Percentiles rank a stretch among this genome's conserved stretches.
phyloP scores from a whole-genome alignment of 768 basidiomycete species.

The Trametes punicea region DNA sequence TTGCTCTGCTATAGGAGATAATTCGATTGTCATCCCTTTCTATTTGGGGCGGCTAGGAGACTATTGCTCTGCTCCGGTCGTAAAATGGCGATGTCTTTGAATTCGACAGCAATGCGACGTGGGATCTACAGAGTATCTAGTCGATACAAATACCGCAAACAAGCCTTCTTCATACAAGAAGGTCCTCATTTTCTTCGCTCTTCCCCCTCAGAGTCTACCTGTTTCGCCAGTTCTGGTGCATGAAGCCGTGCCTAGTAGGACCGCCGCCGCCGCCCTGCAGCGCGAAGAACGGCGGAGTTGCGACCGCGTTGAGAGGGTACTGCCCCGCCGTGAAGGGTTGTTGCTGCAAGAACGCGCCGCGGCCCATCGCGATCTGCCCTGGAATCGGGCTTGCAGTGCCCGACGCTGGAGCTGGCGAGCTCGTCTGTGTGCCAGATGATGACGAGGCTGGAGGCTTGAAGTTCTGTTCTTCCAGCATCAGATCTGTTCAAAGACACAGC shows the following conservation, averaged over 20 bases:
- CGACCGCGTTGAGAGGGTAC: constrained; percentile 14
- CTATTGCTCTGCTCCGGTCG: not conserved
- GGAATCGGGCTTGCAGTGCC: constrained; percentile 3
- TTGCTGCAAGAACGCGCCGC: constrained; percentile 8
- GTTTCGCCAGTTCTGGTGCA: constrained; percentile 13
- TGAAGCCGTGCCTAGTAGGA: constrained; percentile 4
- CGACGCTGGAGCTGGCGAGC: constrained; percentile 1
- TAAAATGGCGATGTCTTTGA: not conserved
- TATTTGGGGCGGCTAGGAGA: no score
- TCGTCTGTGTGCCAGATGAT: not conserved
- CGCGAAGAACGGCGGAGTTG: constrained; percentile 15
- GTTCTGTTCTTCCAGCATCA: constrained; percentile 8
- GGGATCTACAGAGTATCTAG: constrained; percentile 10
- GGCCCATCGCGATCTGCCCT: constrained; percentile 11
- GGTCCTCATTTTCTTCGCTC: no score
- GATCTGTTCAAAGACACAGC: not conserved
- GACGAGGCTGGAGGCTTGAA: constrained; percentile 19
- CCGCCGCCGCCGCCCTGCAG: no score
- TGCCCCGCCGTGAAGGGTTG: not conserved
- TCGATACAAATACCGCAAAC: not conserved
- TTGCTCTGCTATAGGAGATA: no score
- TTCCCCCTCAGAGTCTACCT: not conserved
- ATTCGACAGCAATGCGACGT: constrained; percentile 2
- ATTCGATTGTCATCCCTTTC: no score
- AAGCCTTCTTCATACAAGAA: not conserved